Base-by-base conservation (phyloP, 2,329 filamentous ascomycete genomes). In the Diplodia mutila region DNA sequence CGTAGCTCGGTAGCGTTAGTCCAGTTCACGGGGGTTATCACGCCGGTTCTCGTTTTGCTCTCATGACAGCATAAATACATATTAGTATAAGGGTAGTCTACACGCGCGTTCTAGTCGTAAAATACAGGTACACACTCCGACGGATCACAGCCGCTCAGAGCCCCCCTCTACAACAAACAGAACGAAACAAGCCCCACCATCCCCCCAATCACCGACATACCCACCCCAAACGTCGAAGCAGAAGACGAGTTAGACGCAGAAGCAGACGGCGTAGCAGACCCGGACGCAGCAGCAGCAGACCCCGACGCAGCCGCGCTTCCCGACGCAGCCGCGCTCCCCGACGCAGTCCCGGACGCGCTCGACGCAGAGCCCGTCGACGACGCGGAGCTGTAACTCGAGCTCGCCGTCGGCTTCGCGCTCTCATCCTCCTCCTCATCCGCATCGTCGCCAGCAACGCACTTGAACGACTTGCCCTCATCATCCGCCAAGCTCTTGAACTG, bases 371-470 rank as follows among this genome's bases (percentile, higher is more conserved):
- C 16, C 5, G 54, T 29, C 55, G n/a, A 23, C 39, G 55, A 59
- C 1, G 55, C 55, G 8, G 55, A 59, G 37, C 2, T 18, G 55
- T 46, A 59, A 48, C 37, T 29, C 23, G 55, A 61, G 6, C 8
- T n/a, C 7, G n/a, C 8, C 27, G 39, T 32, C 11, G 55, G 55
- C 39, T 61, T 61, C 16, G 55, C 39, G 27, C 2, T 11, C 37
- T 59, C 34, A 12, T 21, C 16, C 9, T 59, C 55, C 37, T 25
- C 29, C 18, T 61, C 39, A 8, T 61, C 55, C 18, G 55, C 18
- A 11, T 49, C 39, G 8, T 61, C 55, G n/a, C 55, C 55, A 1
- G 55, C 55, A 3, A 61, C 55, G 55, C 55, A 61, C 25, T 61
- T 61, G 55, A 61, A 61, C 55, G 46, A 21, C 18, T 61, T 9